These are phyloP conservation scores for Ramichloridium luteum DNA, from an alignment of 2,329 filamentous ascomycete genomes.

Conservation along the genomic window DNA sequence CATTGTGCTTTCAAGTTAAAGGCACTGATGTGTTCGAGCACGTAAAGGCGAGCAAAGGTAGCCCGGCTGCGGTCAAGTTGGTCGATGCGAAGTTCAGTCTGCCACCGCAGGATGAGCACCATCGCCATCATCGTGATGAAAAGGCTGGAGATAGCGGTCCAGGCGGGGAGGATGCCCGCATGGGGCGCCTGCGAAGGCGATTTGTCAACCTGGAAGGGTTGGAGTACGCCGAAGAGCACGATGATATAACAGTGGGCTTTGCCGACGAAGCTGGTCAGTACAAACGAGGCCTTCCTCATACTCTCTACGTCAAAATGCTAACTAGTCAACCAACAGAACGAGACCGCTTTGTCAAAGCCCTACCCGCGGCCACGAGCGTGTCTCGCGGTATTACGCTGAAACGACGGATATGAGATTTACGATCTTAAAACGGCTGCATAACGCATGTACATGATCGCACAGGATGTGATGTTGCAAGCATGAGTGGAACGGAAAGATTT, in stretches of 20 bases:
- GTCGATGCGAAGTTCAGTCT: constrained; percentile 86
- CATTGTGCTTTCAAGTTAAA: constrained; percentile 80
- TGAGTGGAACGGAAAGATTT: too few relatives aligned
- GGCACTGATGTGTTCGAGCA: constrained; percentile 71
- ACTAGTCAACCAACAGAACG: constrained; percentile 27
- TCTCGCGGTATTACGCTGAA: constrained; percentile 32
- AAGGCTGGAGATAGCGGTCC: constrained; percentile 37
- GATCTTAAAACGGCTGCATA: too few relatives aligned
- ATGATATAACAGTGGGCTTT: constrained; percentile 79
- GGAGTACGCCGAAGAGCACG: constrained; percentile 82
- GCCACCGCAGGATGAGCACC: constrained; percentile 46
- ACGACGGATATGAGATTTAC: constrained; percentile 25
- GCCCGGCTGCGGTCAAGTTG: constrained; percentile 61
- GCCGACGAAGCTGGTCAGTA: constrained; percentile 49
- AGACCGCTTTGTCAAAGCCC: constrained; percentile 33
- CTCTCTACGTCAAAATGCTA: neutral
- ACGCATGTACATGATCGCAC: too few relatives aligned
- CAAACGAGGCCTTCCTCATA: neutral
- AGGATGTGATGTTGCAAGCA: too few relatives aligned
- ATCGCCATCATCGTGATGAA: too few relatives aligned
- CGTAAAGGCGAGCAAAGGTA: constrained; percentile 26
- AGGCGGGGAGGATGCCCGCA: constrained; percentile 40
- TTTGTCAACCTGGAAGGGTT: constrained; percentile 80
- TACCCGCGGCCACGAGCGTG: constrained; percentile 32
- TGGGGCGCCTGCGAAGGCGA: constrained; percentile 49